These are phyloP conservation scores for Clarireedia hainanense DNA, from an alignment of 2,329 filamentous ascomycete species.

Conservation along the genomic window DNA sequence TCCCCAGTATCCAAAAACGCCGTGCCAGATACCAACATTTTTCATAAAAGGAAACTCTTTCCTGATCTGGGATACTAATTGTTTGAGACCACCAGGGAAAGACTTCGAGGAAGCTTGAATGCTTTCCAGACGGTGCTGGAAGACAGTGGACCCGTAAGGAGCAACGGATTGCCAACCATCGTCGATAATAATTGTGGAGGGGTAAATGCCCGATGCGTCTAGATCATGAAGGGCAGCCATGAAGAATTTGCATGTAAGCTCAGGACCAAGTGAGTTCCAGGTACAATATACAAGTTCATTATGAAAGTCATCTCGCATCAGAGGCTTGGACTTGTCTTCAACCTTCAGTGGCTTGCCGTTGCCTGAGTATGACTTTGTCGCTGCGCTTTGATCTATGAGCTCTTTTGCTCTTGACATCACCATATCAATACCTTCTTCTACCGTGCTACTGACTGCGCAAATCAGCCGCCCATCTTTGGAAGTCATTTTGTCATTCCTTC, in stretches of 20 bases:
- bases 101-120: not conserved
- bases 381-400: not conserved
- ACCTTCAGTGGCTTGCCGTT: not conserved
- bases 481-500: slow-evolving; percentile 6
- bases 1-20: slow-evolving; percentile 14
- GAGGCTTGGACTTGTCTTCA: not conserved
- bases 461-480: slow-evolving; percentile 1
- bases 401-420: slow-evolving; percentile 7
- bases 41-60: slow-evolving; percentile 10
- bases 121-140: slow-evolving; percentile 1
- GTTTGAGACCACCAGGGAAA: slow-evolving; percentile 12
- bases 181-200: slow-evolving; percentile 16
- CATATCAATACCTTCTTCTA: slow-evolving; percentile 9
- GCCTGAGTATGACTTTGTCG: not conserved
- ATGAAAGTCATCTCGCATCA: not conserved
- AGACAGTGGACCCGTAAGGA: slow-evolving; percentile 5
- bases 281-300: slow-evolving; percentile 12
- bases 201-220: slow-evolving; percentile 2
- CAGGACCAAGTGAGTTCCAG: slow-evolving; percentile 14
- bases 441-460: slow-evolving; percentile 4
- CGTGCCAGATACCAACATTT: slow-evolving; percentile 16
- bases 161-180: slow-evolving; percentile 16
- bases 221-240: slow-evolving; percentile 8
- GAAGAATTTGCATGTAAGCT: slow-evolving; percentile 6
- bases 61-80: slow-evolving; percentile 2